Base-by-base conservation (phyloP, 2,329 filamentous ascomycete genomes). In the Ramularia endophylla region DNA sequence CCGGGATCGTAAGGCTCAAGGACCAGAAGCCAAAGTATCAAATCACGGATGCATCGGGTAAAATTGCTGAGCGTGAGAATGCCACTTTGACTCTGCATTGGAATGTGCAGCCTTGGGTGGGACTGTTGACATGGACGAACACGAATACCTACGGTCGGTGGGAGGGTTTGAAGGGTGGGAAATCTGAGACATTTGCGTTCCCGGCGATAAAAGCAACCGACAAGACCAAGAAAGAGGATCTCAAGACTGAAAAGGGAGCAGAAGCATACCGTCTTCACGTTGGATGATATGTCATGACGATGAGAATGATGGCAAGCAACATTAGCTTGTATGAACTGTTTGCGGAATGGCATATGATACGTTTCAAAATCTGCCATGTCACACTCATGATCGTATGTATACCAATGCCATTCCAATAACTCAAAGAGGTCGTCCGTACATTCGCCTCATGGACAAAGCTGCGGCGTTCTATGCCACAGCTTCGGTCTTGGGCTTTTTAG, bases 101-200 rank as follows among this genome's bases (percentile, higher is more conserved):
- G 80, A 97, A 97, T 67, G 85, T 97, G 46, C 92, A 98, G 72
- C 92, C 92, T 22, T 97, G 90, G 87, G 87, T 98, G 8, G 92
- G 92, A 11, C 67, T 83, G 38, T 66, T 97, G 63, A 84, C 84
- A 30, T 98, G 92, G 92, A 83, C 61, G 25, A 68, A 69, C 41
- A 61, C 54, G 55, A 43, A 56, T 44, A 63, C 65, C 50, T 44
- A 52, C 41, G 77, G 77, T 8, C 62, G 68, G 36, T 89, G 85
- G 85, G 74, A 80, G 67, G 72, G 69, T 40, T 57, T 88, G 47
- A 69, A 72, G 53, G 80, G 77, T 4, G 83, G 82, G n/a, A 60
- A 74, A 51, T 86, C 80, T 59, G 71, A 78, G 52, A 60, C 60
- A 19, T 88, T 89, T 58, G 64, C 15, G 69, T 90, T 50, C 36